phyloP scores from a whole-genome alignment of 805 yeast species.

The Metschnikowia peoriensis region DNA sequence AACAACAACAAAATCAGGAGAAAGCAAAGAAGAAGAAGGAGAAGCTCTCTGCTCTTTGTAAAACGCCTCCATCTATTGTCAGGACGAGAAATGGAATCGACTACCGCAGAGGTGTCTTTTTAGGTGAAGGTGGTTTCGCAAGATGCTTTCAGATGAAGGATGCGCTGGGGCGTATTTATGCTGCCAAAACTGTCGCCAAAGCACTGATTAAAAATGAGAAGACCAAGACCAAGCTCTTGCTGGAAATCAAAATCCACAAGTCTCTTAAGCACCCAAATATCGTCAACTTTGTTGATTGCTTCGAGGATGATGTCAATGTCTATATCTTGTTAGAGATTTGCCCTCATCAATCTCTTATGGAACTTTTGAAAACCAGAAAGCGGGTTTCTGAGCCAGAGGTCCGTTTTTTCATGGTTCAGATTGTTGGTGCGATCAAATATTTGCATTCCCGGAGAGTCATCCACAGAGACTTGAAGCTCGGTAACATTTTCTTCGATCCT shows the following conservation, averaged over 20 bases:
- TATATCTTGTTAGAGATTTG: slow-evolving; percentile 93
- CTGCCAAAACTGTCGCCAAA: slow-evolving; percentile 97
- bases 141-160: slow-evolving; percentile 97
- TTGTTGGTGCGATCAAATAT: slow-evolving; percentile 90
- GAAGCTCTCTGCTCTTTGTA: slow-evolving; percentile 85
- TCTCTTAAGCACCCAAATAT: slow-evolving; percentile 84
- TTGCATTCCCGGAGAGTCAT: slow-evolving; percentile 90
- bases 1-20: slow-evolving; percentile 22
- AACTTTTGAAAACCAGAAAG: slow-evolving; percentile 79
- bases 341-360: slow-evolving; percentile 93
- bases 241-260: slow-evolving; percentile 94
- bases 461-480: slow-evolving; percentile 94
- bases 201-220: slow-evolving; percentile 88
- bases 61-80: slow-evolving; percentile 94
- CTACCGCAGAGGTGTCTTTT: slow-evolving; percentile 82
- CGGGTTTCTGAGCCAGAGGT: slow-evolving; percentile 89
- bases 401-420: slow-evolving; percentile 83
- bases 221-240: slow-evolving; percentile 79
- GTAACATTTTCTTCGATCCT: slow-evolving; percentile 92
- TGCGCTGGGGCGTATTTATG: slow-evolving; percentile 79
- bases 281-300: slow-evolving; percentile 92
- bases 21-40: slow-evolving; percentile 68
- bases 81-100: slow-evolving; percentile 84
- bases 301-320: slow-evolving; percentile 93
- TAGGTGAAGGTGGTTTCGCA: slow-evolving; percentile 99